A percentile compares a stretch with the other conserved stretches of the same genome.
Evolutionary conservation across 768 basidiomycete genomes (phyloP).

Genomic region (Tulasnella sp.): DNA sequence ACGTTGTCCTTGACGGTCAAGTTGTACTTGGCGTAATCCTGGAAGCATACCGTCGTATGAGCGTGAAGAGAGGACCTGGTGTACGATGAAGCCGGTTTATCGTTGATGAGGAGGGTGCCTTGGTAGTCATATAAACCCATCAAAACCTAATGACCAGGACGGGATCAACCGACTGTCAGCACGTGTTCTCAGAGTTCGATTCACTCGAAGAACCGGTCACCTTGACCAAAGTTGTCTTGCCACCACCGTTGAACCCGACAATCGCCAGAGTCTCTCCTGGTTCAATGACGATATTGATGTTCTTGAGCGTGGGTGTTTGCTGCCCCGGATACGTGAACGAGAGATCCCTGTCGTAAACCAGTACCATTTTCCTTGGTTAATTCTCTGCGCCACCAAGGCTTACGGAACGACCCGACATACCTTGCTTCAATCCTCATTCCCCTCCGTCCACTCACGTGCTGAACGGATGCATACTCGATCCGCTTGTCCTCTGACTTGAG

Average conservation of each 20-base stretch:
- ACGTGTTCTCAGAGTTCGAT: not conserved
- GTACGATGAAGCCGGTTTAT: slow-evolving; percentile 64
- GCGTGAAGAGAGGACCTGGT: slow-evolving; percentile 73
- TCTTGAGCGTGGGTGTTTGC: slow-evolving; percentile 64
- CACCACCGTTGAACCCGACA: slow-evolving; percentile 54
- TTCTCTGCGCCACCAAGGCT: not conserved
- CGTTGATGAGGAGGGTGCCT: slow-evolving; percentile 73
- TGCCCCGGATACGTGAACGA: slow-evolving; percentile 83
- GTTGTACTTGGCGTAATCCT: slow-evolving; percentile 76
- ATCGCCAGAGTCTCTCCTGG: slow-evolving; percentile 84
- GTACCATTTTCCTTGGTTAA: not conserved
- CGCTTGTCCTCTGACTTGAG: not conserved
- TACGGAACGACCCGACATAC: not conserved
- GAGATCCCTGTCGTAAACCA: slow-evolving; percentile 50
- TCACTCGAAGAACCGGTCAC: not conserved
- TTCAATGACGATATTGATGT: slow-evolving; percentile 70
- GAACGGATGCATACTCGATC: slow-evolving; percentile 12
- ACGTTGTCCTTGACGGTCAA: slow-evolving; percentile 80
- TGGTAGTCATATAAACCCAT: slow-evolving; percentile 79
- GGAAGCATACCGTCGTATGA: slow-evolving; percentile 78
- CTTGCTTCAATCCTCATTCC: slow-evolving; percentile 69
- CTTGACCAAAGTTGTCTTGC: slow-evolving; percentile 36
- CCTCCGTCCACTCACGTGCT: slow-evolving; percentile 36
- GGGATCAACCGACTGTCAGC: slow-evolving; percentile 58
- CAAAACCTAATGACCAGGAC: slow-evolving; percentile 56